Evolutionary conservation across 1,139 yeast species (phyloP).

Genomic region (Entelexis sorbosivorans): DNA sequence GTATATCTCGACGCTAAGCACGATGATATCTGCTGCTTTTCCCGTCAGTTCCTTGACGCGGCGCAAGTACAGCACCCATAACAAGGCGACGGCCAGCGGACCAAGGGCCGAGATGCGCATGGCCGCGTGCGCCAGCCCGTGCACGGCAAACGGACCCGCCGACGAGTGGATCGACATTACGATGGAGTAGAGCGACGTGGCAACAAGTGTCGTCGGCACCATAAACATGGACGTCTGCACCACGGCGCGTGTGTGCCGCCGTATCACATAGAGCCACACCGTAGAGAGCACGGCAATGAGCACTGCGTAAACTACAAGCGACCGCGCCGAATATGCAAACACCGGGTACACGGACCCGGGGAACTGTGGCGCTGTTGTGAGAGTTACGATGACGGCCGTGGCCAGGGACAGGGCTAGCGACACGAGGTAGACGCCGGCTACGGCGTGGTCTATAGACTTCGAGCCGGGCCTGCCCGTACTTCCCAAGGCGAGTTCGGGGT

Average conservation of each 20-base stretch:
- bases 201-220: conserved; percentile 30
- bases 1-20: conserved; percentile 31
- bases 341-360: conserved; percentile 19
- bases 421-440: conserved; percentile 16
- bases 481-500: background rate
- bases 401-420: conserved; percentile 20
- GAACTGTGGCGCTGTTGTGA: conserved; percentile 15
- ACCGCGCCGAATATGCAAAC: conserved; percentile 25
- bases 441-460: conserved; percentile 14
- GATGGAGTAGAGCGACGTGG: conserved; percentile 28
- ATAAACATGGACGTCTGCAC: conserved; percentile 30
- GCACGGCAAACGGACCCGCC: conserved; percentile 17
- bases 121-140: conserved; percentile 31
- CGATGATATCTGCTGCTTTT: conserved; percentile 33
- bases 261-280: conserved; percentile 29
- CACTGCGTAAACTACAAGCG: conserved; percentile 27
- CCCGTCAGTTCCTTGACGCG: conserved; percentile 29
- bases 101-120: conserved; percentile 32
- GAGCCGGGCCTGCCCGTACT: background rate
- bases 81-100: conserved; percentile 28
- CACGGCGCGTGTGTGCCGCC: conserved; percentile 28
- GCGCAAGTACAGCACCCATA: conserved; percentile 31
- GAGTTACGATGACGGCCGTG: conserved; percentile 20
- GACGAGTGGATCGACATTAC: conserved; percentile 31
- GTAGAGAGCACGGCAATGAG: conserved; percentile 28